These are phyloP conservation scores for Metarhizium robertsii DNA, from an alignment of 2,329 filamentous ascomycete species.

Conservation along the genomic window DNA sequence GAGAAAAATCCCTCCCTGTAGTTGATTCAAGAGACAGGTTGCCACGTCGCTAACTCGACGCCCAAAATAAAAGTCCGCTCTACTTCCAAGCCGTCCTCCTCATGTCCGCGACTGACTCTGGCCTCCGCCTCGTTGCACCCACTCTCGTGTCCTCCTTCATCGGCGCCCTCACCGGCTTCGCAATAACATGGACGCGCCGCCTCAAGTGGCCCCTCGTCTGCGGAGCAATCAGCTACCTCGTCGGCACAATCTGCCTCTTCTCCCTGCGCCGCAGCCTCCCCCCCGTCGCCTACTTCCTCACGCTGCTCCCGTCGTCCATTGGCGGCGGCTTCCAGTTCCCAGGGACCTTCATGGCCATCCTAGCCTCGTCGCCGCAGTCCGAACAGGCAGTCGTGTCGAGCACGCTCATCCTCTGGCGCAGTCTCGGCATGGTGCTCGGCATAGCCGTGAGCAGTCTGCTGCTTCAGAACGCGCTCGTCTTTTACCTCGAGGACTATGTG, in stretches of 20 bases:
- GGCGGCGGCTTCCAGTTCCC: constrained; percentile 59
- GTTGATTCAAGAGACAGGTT: too few relatives aligned
- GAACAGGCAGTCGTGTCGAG: constrained; percentile 62
- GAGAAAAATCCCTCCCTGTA: too few relatives aligned
- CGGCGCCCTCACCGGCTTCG: constrained; percentile 50
- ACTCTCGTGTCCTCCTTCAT: constrained; percentile 44
- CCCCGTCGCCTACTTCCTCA: constrained; percentile 42
- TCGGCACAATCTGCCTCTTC: constrained; percentile 41
- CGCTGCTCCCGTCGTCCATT: constrained; percentile 45
- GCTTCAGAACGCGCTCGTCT: constrained; percentile 59
- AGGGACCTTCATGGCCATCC: constrained; percentile 51
- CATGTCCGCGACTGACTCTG: constrained; percentile 59
- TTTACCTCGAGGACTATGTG: constrained; percentile 50
- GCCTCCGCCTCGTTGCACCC: constrained; percentile 60
- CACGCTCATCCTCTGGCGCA: constrained; percentile 63
- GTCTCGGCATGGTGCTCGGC: constrained; percentile 64
- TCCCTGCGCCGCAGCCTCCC: constrained; percentile 42
- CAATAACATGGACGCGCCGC: constrained; percentile 49
- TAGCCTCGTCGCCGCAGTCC: constrained; percentile 47
- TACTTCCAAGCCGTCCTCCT: constrained; percentile 71
- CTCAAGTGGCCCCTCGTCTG: constrained; percentile 50
- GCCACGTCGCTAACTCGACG: not conserved
- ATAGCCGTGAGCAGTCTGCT: constrained; percentile 62
- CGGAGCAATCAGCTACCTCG: constrained; percentile 37
- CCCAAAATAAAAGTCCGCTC: constrained; percentile 41